phyloP scores from a whole-genome alignment of 176 grass and related monocot genomes.

The Cenchrus purpureus region DNA sequence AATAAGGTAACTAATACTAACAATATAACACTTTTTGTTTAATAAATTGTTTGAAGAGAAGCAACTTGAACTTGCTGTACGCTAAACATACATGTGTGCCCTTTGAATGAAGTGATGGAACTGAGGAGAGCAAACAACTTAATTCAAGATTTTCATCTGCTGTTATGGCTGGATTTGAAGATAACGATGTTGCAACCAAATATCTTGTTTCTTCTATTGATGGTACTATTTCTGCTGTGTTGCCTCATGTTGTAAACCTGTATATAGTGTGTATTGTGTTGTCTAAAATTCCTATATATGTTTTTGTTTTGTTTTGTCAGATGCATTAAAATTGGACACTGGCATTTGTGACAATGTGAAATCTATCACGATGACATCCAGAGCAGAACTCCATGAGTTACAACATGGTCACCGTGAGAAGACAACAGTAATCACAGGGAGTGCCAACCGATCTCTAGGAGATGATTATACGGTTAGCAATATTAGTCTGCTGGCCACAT shows the following conservation, averaged over 20 bases:
- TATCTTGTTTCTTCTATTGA: slow-evolving; percentile 63
- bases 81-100: neutral
- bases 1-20: slow-evolving; percentile 57
- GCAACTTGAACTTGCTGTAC: slow-evolving; percentile 3
- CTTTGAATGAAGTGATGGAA: slow-evolving; percentile 63
- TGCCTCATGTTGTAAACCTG: neutral
- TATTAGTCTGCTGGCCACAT: neutral
- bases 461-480: slow-evolving; percentile 67
- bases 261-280: neutral
- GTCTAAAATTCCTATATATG: neutral
- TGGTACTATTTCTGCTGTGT: slow-evolving; percentile 27
- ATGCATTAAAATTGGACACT: slow-evolving; percentile 53
- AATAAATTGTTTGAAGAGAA: slow-evolving; percentile 32
- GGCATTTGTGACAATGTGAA: slow-evolving; percentile 50
- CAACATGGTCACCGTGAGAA: slow-evolving; percentile 55
- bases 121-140: slow-evolving; percentile 54
- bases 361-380: slow-evolving; percentile 37
- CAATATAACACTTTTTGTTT: neutral
- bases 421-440: slow-evolving; percentile 53
- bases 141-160: slow-evolving; percentile 53
- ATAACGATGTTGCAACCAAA: slow-evolving; percentile 52
- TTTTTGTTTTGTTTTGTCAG: slow-evolving; percentile 4
- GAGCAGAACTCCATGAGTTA: slow-evolving; percentile 52
- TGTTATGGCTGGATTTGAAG: slow-evolving; percentile 47
- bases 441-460: slow-evolving; percentile 50